Base-by-base conservation (phyloP, 495 filamentous ascomycete species). In the Penicillium paxilli region DNA sequence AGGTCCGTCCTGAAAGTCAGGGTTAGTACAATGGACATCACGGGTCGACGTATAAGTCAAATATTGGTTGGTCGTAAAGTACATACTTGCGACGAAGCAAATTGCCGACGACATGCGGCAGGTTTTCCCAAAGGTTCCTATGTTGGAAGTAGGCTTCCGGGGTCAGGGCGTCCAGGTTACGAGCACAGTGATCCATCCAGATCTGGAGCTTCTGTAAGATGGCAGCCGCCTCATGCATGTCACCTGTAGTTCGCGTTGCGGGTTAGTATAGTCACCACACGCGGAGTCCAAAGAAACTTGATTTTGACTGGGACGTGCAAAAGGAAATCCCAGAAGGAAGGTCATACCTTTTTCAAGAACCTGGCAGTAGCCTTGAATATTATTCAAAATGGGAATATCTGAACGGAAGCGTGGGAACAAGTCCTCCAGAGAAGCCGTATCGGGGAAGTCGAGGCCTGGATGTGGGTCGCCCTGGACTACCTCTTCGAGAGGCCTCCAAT, bases 81-180 rank as follows among this genome's bases (percentile, higher is more conserved):
- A 23, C 70, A 56, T 69, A 80, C 77, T 60, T 49, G 67, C 81
- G 68, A 52, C 69, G 69, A 41, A 81, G 54, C 16, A 83, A 45
- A 33, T 54, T 56, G 35, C 81, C 76, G 25, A 78, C 49, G 21
- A 83, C 20, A 0, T 26, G 46, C 2, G 80, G 78, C 6, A 86
- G 33, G 10, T 76, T 69, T 22, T 81, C 74, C 83, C 83, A 86
- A 57, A 84, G 82, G 7, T 75, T 71, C 21, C 58, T 52, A 24
- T 83, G 68, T 2, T 81, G 70, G 3, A 50, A 35, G 7, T 69
- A 55, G 10, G 59, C 55, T 19, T 58, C 62, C 21, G 59, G 63
- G 2, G 61, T 68, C 21, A 76, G 41, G 42, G 69, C 61, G 33
- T 68, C 55, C 14, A 72, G 41, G 7, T 65, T 66, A 33, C 60